Evolutionary conservation across 768 basidiomycete genomes (phyloP), one percentile per base, ranked within the genome.

Genomic region (Grammothele lineata): DNA sequence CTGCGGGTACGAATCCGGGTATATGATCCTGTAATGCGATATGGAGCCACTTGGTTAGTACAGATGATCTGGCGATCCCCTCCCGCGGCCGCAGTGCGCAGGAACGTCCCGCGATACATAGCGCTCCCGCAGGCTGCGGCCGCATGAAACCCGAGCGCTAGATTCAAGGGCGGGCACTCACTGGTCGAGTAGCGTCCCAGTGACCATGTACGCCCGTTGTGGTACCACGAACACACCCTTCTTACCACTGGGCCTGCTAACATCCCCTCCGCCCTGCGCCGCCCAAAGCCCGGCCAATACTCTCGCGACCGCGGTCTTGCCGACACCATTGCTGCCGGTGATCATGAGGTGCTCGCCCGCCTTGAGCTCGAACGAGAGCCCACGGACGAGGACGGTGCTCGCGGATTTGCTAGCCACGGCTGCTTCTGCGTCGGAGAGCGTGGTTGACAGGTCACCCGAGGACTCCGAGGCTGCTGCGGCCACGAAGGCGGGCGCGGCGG

Each of bases 261-360:
- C 64, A 32, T 47, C 50, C 0, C 64, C 58, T 12, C 41, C 54
- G 25, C 70, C 75, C 11, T 70, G 67, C 2, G 83, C 76, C 0
- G 85, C 83, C 95, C 95, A 97, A 5, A 98, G 69, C 3, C 91
- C 88, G 0, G 92, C 92, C 8, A 96, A 67, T 7, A 98, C 86
- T 5, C 95, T 77, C 2, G 92, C 91, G 23, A 94, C 80, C 8
- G 89, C 80, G 0, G 89, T 92, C 70, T 96, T 95, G 0, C 92
- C 92, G 2, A 93, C 90, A 0, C 92, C 92, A 57, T 92, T 95
- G 44, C 85, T 84, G 1, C 93, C 94, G 0, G 92, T 94, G 54
- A 96, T 91, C 81, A 96, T 87, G 6, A 94, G 69, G 59, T 96
- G 93, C 66, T 95, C 87, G 2, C 89, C 88, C 14, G 75, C 70